These are phyloP conservation scores for Trichoderma sp. DNA, from an alignment of 2,329 filamentous ascomycete species.

Conservation along the genomic window DNA sequence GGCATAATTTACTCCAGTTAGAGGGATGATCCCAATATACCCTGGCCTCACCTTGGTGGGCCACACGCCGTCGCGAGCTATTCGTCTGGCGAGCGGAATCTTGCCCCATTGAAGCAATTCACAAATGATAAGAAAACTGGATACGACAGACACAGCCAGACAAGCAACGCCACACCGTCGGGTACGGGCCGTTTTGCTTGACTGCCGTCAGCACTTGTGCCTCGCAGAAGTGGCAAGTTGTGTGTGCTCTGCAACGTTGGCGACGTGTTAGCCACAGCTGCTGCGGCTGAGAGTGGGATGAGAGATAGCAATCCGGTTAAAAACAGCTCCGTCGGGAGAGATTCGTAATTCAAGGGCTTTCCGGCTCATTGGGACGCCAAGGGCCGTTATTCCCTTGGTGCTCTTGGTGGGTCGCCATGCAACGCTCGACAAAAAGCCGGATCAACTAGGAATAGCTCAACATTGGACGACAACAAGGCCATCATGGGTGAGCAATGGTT, in stretches of 20 bases:
- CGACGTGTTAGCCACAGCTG: neutral
- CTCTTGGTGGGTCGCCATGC: neutral
- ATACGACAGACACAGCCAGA: neutral
- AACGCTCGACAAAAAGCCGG: neutral
- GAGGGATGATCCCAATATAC: neutral
- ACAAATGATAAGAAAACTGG: neutral
- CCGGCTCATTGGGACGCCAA: neutral
- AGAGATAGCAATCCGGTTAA: neutral
- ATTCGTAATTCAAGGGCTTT: neutral
- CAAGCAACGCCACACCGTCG: slow-evolving; percentile 6
- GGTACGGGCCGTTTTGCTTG: neutral
- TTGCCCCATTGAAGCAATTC: slow-evolving; percentile 1
- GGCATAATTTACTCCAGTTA: neutral
- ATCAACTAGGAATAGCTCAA: neutral
- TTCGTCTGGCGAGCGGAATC: neutral
- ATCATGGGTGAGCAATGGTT: neutral
- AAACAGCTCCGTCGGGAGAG: neutral
- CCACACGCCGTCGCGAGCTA: neutral
- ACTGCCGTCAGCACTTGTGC: neutral
- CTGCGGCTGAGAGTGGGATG: neutral
- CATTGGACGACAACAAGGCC: neutral
- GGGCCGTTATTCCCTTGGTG: neutral
- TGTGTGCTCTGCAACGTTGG: neutral
- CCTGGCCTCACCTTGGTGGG: neutral
- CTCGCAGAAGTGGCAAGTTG: neutral